Evolutionary conservation across 257 asterid species (phyloP), one percentile per base, ranked within the genome.

Genomic region (Knoxia roxburghii): DNA sequence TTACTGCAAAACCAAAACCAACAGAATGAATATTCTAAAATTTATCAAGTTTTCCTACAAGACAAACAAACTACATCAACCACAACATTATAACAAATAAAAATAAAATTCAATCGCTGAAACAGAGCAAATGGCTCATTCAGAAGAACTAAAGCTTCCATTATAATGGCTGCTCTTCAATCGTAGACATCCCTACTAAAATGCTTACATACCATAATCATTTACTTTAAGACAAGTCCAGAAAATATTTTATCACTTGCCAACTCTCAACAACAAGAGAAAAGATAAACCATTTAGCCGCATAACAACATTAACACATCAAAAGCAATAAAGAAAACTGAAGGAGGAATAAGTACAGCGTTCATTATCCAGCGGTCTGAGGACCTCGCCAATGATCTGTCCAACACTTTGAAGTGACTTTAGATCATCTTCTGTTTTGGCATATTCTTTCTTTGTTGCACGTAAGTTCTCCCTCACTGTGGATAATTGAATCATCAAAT

Each of bases 331-430:
- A 70, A 52, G 8, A 21, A 6, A 52, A n/a, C 10, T 23, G 45
- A 62, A 64, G 69, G 45, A 30, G 73, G 67, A 69, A 53, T 27
- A 51, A 76, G 86, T 83, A 90, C 97, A 83, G 68, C 97, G 93
- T 58, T 90, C 97, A 73, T 83, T 85, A 77, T 90, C 97, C 76
- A 90, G 89, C 30, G 97, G 96, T 71, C 98, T 82, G 61, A 93
- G 95, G 62, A 93, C 98, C 82, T 93, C 98, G 12, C 98, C 98
- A 10, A 93, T 86, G 78, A 93, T 93, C 84, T 93, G 98, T 13
- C 98, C 98, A 74, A 93, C 98, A 67, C 97, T 93, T 78, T 93
- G 98, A 64, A 93, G 95, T 32, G 98, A 86, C 89, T 93, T 90
- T 77, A 93, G 68, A 77, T 93, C 97, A 75, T 93, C 97, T 76